phyloP scores from a whole-genome alignment of 2,329 filamentous ascomycete species.

The Claviceps monticola region DNA sequence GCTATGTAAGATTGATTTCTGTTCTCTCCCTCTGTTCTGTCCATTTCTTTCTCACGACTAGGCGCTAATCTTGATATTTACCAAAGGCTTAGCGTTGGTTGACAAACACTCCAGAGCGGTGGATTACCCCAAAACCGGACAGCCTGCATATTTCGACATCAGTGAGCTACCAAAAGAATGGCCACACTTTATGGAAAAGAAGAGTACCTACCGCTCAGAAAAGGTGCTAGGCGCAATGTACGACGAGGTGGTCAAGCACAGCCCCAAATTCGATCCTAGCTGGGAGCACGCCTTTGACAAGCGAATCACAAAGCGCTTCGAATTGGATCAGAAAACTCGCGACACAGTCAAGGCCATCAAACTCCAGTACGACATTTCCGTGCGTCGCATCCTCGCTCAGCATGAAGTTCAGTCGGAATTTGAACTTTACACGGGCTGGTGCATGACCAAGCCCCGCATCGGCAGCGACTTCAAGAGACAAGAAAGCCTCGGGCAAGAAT shows the following conservation, averaged over 20 bases:
- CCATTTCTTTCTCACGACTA: too few relatives aligned
- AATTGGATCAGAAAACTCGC: constrained; percentile 40
- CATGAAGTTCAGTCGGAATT: constrained; percentile 77
- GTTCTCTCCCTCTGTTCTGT: not conserved
- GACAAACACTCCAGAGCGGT: constrained; percentile 79
- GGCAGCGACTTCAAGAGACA: constrained; percentile 73
- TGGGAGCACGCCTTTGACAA: constrained; percentile 62
- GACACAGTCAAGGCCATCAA: constrained; percentile 54
- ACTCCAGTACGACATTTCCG: constrained; percentile 57
- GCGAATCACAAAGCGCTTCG: constrained; percentile 53
- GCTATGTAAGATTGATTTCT: constrained; percentile 40
- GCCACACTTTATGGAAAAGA: constrained; percentile 83
- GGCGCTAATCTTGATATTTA: not conserved
- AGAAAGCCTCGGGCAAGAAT: constrained; percentile 64
- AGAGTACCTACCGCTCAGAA: constrained; percentile 47
- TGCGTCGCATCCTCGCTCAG: constrained; percentile 73
- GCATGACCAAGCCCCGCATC: constrained; percentile 58
- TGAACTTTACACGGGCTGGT: constrained; percentile 80
- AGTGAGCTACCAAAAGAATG: constrained; percentile 47
- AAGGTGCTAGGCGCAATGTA: constrained; percentile 73
- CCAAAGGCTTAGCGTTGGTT: constrained; percentile 53
- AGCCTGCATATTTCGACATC: constrained; percentile 53
- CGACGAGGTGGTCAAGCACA: constrained; percentile 46
- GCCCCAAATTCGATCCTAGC: constrained; percentile 56
- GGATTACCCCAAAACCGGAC: constrained; percentile 85